Percentiles rank a stretch among this genome's conserved stretches.
Evolutionary conservation across 2,329 filamentous ascomycete species (phyloP).

Genomic region (Colletotrichum liaoningense): DNA sequence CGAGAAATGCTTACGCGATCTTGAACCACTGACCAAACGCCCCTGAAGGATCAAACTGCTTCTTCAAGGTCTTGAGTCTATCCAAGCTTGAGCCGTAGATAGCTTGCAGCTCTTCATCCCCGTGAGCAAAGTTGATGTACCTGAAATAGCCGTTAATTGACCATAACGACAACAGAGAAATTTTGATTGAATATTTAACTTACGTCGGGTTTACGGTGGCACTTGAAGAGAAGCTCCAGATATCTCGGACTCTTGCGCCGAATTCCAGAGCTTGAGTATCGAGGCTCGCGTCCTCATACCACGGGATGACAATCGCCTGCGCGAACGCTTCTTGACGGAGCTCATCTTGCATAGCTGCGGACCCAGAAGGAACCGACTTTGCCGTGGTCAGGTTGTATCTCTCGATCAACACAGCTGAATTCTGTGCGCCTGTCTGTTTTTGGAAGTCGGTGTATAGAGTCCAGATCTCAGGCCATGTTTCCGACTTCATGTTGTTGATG

Average conservation of each 20-base stretch:
- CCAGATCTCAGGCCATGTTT: slow-evolving; percentile 52
- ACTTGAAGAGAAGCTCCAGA: slow-evolving; percentile 39
- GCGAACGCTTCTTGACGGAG: slow-evolving; percentile 45
- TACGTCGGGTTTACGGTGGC: slow-evolving; percentile 41
- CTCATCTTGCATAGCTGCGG: slow-evolving; percentile 44
- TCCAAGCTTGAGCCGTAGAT: slow-evolving; percentile 42
- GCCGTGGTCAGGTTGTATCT: slow-evolving; percentile 49
- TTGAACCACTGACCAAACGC: slow-evolving; percentile 45
- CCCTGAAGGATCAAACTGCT: slow-evolving; percentile 41
- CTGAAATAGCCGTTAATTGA: neutral
- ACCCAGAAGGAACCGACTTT: slow-evolving; percentile 34
- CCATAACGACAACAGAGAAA: neutral
- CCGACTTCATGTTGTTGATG: slow-evolving; percentile 46
- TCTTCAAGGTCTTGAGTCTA: slow-evolving; percentile 41
- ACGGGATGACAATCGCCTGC: slow-evolving; percentile 51
- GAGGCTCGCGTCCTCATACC: slow-evolving; percentile 49
- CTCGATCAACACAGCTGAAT: slow-evolving; percentile 47
- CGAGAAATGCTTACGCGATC: neutral
- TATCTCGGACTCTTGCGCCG: slow-evolving; percentile 43
- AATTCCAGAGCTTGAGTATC: slow-evolving; percentile 48
- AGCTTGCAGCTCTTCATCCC: slow-evolving; percentile 42
- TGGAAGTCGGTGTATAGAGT: slow-evolving; percentile 49
- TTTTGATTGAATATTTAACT: neutral
- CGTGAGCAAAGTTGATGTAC: slow-evolving; percentile 46
- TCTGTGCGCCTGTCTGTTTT: slow-evolving; percentile 44